Percentiles rank a stretch among this genome's conserved stretches.
Conservation (phyloP, 495 filamentous ascomycete species). For the Beverwykella pulmonaria region DNA sequence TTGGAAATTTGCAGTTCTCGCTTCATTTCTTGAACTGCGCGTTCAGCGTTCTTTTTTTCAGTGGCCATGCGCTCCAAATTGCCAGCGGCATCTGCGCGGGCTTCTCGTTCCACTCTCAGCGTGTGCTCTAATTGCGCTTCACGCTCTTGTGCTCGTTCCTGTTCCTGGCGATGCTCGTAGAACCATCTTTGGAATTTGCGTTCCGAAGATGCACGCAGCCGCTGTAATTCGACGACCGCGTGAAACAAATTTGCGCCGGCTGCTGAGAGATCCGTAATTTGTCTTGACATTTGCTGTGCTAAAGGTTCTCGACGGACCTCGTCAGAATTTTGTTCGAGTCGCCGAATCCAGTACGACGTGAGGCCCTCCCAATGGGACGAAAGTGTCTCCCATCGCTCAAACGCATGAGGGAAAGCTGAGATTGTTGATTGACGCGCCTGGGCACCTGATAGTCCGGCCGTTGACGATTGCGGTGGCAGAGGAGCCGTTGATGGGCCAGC, state of each 20-base stretch:
- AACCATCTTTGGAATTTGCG: constrained; percentile 99
- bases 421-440: constrained; percentile 30
- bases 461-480: constrained; percentile 18
- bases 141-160: constrained; percentile 83
- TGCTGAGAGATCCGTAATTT: constrained; percentile 93
- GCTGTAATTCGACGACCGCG: constrained; percentile 93
- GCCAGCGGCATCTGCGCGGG: constrained; percentile 61
- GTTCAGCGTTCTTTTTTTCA: constrained; percentile 68
- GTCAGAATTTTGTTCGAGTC: constrained; percentile 83
- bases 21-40: constrained; percentile 78
- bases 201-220: constrained; percentile 92
- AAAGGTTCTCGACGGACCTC: constrained; percentile 81
- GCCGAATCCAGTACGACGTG: constrained; percentile 94
- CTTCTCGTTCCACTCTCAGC: constrained; percentile 71
- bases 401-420: constrained; percentile 87
- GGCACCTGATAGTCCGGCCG: constrained; percentile 6
- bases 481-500: constrained; percentile 14
- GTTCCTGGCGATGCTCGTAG: constrained; percentile 86
- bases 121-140: constrained; percentile 76
- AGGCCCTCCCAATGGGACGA: constrained; percentile 98
- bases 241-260: constrained; percentile 97
- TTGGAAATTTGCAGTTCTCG: constrained; percentile 93
- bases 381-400: constrained; percentile 94
- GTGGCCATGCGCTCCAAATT: constrained; percentile 58
- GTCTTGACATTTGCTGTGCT: constrained; percentile 83